These are phyloP conservation scores for Aspergillus calidoustus DNA, from an alignment of 2,329 filamentous ascomycete species.

Conservation along the genomic window DNA sequence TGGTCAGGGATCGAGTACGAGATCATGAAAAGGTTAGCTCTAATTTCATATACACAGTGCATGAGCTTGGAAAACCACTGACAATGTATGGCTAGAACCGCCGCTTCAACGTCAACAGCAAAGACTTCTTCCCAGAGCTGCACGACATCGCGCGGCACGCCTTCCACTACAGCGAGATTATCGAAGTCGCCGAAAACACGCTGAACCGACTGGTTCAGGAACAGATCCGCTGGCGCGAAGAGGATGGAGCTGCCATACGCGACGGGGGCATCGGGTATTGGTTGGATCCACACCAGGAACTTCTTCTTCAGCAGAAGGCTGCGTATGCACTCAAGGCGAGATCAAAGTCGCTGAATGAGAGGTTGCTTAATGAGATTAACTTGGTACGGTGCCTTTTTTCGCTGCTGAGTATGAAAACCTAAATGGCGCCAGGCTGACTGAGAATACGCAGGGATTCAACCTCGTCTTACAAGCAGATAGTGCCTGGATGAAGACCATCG, in stretches of 20 bases:
- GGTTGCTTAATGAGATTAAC: slow-evolving; percentile 39
- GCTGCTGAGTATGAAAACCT: neutral
- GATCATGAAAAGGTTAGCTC: slow-evolving; percentile 33
- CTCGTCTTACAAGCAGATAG: slow-evolving; percentile 37
- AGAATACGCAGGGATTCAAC: slow-evolving; percentile 30
- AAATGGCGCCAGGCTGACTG: too few relatives aligned
- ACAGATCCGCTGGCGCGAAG: slow-evolving; percentile 20
- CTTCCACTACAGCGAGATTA: slow-evolving; percentile 37
- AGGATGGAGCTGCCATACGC: neutral
- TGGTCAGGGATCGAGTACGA: slow-evolving; percentile 34
- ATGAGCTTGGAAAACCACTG: neutral
- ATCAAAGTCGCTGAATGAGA: slow-evolving; percentile 32
- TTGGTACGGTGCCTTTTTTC: slow-evolving; percentile 23
- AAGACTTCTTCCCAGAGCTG: slow-evolving; percentile 26
- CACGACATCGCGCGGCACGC: slow-evolving; percentile 39
- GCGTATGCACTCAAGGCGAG: slow-evolving; percentile 28
- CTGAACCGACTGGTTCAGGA: slow-evolving; percentile 28
- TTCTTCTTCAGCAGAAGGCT: slow-evolving; percentile 22
- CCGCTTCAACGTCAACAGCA: neutral
- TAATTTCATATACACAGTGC: neutral
- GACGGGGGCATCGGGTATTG: neutral
- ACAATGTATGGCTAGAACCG: neutral
- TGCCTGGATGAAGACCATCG: slow-evolving; percentile 35
- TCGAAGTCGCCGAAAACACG: slow-evolving; percentile 36
- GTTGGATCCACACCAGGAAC: slow-evolving; percentile 13